Percentiles rank a stretch among this genome's conserved stretches.
These are phyloP conservation scores for Isoetes taiwanensis DNA, from an alignment of 75 land plant genomes.

Conservation along the genomic window DNA sequence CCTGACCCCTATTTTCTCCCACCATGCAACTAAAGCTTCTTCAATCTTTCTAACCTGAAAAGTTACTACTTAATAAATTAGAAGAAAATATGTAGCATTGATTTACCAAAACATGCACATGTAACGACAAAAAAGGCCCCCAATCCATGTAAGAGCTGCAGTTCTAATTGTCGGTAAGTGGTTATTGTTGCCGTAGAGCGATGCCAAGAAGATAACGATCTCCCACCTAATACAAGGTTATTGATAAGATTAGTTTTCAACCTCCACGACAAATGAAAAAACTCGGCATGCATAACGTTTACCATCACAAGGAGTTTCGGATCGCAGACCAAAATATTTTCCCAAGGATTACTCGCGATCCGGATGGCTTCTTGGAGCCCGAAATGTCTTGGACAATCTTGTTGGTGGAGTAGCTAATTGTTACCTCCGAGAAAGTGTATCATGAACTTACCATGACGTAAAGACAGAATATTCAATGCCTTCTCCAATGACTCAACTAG, in stretches of 20 bases:
- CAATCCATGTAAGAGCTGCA: constrained; percentile 44
- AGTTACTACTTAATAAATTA: too few relatives aligned
- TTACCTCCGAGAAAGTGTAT: neutral
- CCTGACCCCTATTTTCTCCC: too few relatives aligned
- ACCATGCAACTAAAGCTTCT: too few relatives aligned
- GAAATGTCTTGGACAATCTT: neutral
- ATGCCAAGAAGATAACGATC: constrained; percentile 61
- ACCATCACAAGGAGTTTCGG: constrained; percentile 79
- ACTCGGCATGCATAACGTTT: neutral
- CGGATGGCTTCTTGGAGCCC: constrained; percentile 87
- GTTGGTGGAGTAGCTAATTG: neutral
- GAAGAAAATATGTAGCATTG: too few relatives aligned
- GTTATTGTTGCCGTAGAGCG: constrained; percentile 72
- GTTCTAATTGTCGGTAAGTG: constrained; percentile 64
- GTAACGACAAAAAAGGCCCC: constrained; percentile 66
- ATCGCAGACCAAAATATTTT: constrained; percentile 62
- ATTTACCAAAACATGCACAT: constrained; percentile 41
- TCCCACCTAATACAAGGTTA: too few relatives aligned
- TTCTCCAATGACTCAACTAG: constrained; percentile 64
- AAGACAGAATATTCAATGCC: constrained; percentile 47
- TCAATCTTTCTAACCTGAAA: too few relatives aligned
- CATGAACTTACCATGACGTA: constrained; percentile 59
- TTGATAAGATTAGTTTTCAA: too few relatives aligned
- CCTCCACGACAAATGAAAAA: too few relatives aligned
- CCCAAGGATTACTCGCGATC: constrained; percentile 63